Base-by-base conservation (phyloP, 2,329 filamentous ascomycete genomes). In the Talaromyces sp. region DNA sequence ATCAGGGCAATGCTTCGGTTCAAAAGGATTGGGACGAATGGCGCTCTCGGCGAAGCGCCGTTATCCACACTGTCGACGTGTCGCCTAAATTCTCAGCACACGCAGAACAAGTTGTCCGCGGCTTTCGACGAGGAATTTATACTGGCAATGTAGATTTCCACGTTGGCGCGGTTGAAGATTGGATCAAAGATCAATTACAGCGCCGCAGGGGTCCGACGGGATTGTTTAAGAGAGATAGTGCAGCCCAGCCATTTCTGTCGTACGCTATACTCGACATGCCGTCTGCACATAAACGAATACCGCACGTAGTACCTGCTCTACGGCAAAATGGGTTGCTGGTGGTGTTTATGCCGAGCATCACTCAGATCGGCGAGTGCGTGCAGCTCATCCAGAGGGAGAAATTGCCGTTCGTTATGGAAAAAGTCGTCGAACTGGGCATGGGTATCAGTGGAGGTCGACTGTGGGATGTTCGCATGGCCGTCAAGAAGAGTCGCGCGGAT, bases 201-300 rank as follows among this genome's bases (percentile, higher is more conserved):
- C 65, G 67, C 25, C 78, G 77, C 37, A 56, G 58, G 8, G 61
- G 36, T 21, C 8, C 41, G 19, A 37, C 31, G 19, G 53, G 36
- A 37, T 8, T 41, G 3, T 41, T 50, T 37, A 31, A n/a, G 19
- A 21, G 36, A 11, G 25, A 17, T 2, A 13, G 21, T 22, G 66
- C 58, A 5, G 60, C 71, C 0, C 67, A 79, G n/a, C 80, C 86
- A 0, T 92, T 91, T 67, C 77, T 93, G 54, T 81, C 85, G 3
- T 84, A 89, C 66, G 86, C 84, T 0, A 82, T 93, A 61, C 78
- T 94, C 19, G 89, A 94, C 68, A 80, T 94, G 60, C 89, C 89
- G 0, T 79, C 78, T 31, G 81, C 86, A 1, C 77, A 89, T 54
- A 63, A 69, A 10, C 78, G 74, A 45, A 76, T 80, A 39, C 67